A percentile compares a stretch with the other conserved stretches of the same genome.
Evolutionary conservation across 2,329 filamentous ascomycete genomes (phyloP).

Genomic region (Hypoxylon sp.): DNA sequence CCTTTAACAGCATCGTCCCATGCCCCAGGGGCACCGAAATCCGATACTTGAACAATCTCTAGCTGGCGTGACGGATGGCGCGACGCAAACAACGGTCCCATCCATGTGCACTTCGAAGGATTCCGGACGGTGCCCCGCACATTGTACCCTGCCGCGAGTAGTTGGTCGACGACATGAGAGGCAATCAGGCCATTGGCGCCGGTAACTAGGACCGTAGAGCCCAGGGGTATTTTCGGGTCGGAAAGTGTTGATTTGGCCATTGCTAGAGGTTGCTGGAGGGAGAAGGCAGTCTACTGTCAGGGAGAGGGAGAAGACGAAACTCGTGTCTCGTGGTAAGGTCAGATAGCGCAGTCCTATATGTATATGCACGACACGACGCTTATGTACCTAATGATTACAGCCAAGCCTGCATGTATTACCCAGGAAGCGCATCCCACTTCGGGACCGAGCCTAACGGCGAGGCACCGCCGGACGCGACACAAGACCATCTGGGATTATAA

Average conservation of each 20-base stretch:
- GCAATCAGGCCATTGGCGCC: constrained; percentile 58
- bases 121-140: constrained; percentile 60
- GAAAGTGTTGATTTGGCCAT: constrained; percentile 22
- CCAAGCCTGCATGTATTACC: no score
- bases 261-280: neutral
- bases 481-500: no score
- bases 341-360: neutral
- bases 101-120: constrained; percentile 50
- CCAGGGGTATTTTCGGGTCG: constrained; percentile 35
- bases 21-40: constrained; percentile 43
- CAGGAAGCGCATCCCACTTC: no score
- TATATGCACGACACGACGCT: neutral
- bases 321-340: neutral
- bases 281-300: neutral
- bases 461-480: no score
- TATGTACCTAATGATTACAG: neutral
- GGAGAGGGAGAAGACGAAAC: neutral
- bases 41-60: constrained; percentile 47
- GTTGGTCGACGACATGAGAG: constrained; percentile 55
- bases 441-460: no score
- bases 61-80: constrained; percentile 46
- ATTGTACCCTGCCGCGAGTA: constrained; percentile 55
- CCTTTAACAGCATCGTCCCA: constrained; percentile 46
- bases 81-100: constrained; percentile 42
- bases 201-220: constrained; percentile 56